Evolutionary conservation across 805 yeast species (phyloP).

Genomic region (Starmerella gropengiesseri): DNA sequence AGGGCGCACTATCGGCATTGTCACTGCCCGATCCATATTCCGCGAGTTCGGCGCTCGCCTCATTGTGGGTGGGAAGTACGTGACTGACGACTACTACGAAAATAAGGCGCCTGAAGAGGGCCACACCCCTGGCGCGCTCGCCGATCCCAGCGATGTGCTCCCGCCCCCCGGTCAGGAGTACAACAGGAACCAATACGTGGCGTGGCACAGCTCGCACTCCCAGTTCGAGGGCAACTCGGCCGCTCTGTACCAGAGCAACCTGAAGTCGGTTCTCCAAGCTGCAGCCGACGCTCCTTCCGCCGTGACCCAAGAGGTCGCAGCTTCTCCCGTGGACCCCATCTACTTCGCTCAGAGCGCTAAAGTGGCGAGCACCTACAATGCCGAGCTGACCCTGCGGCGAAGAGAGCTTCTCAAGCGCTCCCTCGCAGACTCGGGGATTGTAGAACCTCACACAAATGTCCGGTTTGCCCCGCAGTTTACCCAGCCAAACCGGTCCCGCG

Average conservation of each 20-base stretch:
- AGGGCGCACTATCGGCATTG: conserved; percentile 79
- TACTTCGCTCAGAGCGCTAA: conserved; percentile 78
- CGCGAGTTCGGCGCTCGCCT: conserved; percentile 87
- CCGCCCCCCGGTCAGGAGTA: conserved; percentile 37
- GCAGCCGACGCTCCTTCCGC: conserved; percentile 5
- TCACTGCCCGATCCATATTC: conserved; percentile 80
- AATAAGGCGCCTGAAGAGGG: conserved; percentile 44
- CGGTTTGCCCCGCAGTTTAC: conserved; percentile 60
- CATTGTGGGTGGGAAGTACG: conserved; percentile 65
- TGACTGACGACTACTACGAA: conserved; percentile 83
- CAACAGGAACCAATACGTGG: conserved; percentile 42
- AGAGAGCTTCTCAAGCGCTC: conserved; percentile 32
- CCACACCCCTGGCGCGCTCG: conserved; percentile 58
- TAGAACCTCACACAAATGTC: conserved; percentile 80
- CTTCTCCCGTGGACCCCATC: conserved; percentile 8
- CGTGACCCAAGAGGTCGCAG: conserved; percentile 1
- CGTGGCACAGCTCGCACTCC: conserved; percentile 41
- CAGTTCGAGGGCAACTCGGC: conserved; percentile 30
- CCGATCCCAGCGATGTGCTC: conserved; percentile 49
- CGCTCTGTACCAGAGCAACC: conserved; percentile 21
- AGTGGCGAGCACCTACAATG: conserved; percentile 65
- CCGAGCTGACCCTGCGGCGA: conserved; percentile 48
- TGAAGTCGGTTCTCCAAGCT: conserved; percentile 27
- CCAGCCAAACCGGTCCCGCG: conserved; percentile 48
- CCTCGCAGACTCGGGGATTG: conserved; percentile 20